A percentile compares a stretch with the other conserved stretches of the same genome.
phyloP scores from a whole-genome alignment of 164 flowering plant genomes.

The Tetracentron sinense region DNA sequence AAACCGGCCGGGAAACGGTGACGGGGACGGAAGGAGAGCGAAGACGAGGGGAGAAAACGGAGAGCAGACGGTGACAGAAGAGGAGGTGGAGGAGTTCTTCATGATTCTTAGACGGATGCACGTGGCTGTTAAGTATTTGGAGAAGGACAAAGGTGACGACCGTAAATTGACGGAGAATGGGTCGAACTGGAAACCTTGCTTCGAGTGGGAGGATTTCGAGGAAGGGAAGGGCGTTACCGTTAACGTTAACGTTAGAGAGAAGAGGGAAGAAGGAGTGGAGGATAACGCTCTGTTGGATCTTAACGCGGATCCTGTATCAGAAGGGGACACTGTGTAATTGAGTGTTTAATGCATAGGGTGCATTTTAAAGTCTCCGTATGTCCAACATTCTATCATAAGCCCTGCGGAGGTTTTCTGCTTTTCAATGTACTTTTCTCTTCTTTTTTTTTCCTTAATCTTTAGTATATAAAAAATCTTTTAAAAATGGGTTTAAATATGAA shows the following conservation, averaged over 20 bases:
- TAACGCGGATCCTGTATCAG: conserved; percentile 26
- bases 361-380: no score
- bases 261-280: neutral
- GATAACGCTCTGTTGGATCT: conserved; percentile 23
- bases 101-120: conserved; percentile 37
- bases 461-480: no score
- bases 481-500: no score
- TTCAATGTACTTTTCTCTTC: no score
- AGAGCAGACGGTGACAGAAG: conserved; percentile 22
- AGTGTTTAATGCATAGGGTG: no score
- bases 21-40: conserved; percentile 10
- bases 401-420: no score
- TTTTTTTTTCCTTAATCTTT: no score
- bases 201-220: conserved; percentile 22
- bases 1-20: neutral
- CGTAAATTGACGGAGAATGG: conserved; percentile 4
- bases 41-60: neutral
- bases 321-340: no score
- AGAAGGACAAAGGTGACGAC: conserved; percentile 16
- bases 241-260: neutral
- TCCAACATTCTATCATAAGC: no score
- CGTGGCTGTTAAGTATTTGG: conserved; percentile 33
- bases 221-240: conserved; percentile 10
- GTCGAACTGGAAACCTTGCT: conserved; percentile 17
- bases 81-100: conserved; percentile 54